These are phyloP conservation scores for Acanthamoeba triangularis DNA, from an alignment of 208 protist species.

Conservation along the genomic window DNA sequence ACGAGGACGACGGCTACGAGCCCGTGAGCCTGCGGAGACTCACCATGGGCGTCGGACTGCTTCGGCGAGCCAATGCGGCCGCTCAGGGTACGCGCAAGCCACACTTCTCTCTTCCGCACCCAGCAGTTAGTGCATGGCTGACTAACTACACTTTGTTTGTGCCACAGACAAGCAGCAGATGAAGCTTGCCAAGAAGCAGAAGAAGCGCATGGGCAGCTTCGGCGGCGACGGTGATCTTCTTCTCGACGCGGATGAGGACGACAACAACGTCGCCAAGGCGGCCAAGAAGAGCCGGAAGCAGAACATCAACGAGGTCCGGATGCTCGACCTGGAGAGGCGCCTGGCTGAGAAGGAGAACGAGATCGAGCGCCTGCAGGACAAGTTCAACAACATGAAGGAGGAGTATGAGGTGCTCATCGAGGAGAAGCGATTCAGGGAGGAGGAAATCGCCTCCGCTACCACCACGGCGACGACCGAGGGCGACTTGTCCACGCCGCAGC, in stretches of 20 bases:
- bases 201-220: not conserved
- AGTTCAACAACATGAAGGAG: conserved; percentile 52
- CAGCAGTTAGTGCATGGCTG: not conserved
- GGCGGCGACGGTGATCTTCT: not conserved
- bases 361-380: conserved; percentile 40
- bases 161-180: not conserved
- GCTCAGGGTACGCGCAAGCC: not conserved
- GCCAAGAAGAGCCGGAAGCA: conserved; percentile 3
- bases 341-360: conserved; percentile 49
- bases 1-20: not conserved
- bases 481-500: not conserved
- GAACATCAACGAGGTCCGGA: conserved; percentile 55
- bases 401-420: conserved; percentile 56
- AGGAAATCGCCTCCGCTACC: not conserved
- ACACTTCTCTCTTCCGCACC: not conserved
- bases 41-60: conserved; percentile 38
- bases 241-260: not conserved
- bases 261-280: not conserved
- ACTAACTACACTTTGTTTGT: not conserved
- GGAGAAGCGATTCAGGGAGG: conserved; percentile 40
- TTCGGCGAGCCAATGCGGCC: not conserved
- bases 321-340: conserved; percentile 26
- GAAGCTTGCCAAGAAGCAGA: conserved; percentile 17
- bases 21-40: not conserved
- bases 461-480: not conserved